Evolutionary conservation across 192 early-diverging fungal species (phyloP).

Genomic region (Obelidium mucronatum): DNA sequence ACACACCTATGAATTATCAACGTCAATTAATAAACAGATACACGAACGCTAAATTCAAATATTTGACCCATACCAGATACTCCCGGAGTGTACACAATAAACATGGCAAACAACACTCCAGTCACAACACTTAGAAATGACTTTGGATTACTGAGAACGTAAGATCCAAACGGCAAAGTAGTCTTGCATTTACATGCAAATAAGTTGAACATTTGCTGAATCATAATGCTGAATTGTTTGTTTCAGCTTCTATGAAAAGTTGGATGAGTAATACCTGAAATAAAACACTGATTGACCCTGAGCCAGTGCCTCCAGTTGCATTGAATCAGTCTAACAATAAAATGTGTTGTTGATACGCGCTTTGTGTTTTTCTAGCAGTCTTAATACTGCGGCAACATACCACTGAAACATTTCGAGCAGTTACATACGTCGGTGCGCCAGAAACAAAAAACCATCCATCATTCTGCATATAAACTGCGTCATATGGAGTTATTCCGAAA

Average conservation of each 20-base stretch:
- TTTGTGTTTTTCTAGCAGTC: slow-evolving; percentile 94
- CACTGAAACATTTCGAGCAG: slow-evolving; percentile 36
- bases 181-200: slow-evolving; percentile 87
- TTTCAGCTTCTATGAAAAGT: slow-evolving; percentile 28
- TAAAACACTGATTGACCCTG: slow-evolving; percentile 80
- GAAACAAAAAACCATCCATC: slow-evolving; percentile 7
- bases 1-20: slow-evolving; percentile 71
- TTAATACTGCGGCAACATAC: slow-evolving; percentile 86
- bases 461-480: slow-evolving; percentile 46
- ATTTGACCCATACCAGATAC: slow-evolving; percentile 73
- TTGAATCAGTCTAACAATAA: slow-evolving; percentile 35
- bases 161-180: slow-evolving; percentile 73
- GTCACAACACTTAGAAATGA: slow-evolving; percentile 74
- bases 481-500: slow-evolving; percentile 65
- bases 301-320: slow-evolving; percentile 68
- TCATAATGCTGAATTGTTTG: slow-evolving; percentile 69
- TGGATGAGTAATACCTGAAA: slow-evolving; percentile 53
- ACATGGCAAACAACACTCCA: slow-evolving; percentile 71
- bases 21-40: too few species aligned
- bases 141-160: slow-evolving; percentile 61
- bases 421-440: slow-evolving; percentile 17
- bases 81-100: slow-evolving; percentile 88
- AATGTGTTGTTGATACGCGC: slow-evolving; percentile 71
- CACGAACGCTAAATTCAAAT: too few species aligned
- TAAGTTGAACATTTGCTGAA: slow-evolving; percentile 93